Conservation (phyloP, 495 filamentous ascomycete genomes). For the Halenospora varia region DNA sequence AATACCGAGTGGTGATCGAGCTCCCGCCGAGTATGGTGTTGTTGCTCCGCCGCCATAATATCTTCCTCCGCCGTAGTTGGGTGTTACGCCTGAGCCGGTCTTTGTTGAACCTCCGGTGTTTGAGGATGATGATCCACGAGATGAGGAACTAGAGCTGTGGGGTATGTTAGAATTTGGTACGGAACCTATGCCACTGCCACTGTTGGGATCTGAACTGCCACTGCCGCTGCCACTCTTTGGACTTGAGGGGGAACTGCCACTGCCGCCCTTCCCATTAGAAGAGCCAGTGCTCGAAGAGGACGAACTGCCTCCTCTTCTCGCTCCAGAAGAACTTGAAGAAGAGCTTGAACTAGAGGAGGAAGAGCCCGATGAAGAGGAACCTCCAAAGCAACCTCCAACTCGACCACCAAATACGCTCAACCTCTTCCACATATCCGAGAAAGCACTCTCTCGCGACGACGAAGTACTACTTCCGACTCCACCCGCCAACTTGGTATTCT, state of each 20-base stretch:
- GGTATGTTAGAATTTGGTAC: constrained; percentile 5
- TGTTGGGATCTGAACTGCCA: no score
- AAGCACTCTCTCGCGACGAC: no score
- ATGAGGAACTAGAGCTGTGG: constrained; percentile 11
- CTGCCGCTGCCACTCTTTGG: no score
- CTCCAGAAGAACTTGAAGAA: no score
- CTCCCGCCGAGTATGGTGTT: constrained; percentile 64
- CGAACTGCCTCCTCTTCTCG: no score
- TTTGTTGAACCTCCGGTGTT: constrained; percentile 62
- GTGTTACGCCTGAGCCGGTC: constrained; percentile 58
- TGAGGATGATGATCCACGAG: constrained; percentile 27
- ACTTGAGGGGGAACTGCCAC: no score
- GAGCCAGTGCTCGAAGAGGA: no score
- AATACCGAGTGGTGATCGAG: constrained; percentile 50
- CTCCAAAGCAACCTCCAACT: no score
- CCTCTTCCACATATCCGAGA: no score
- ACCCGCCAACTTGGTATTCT: background rate
- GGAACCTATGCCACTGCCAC: background rate
- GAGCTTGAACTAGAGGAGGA: background rate
- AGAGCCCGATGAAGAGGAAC: no score
- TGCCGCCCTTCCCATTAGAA: no score
- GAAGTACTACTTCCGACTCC: constrained; percentile 17
- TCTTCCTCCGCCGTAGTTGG: constrained; percentile 58
- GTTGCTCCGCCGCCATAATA: constrained; percentile 78
- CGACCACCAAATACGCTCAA: no score